Conservation (phyloP, 139 green algal species). For the Tetradesmus obliquus region DNA sequence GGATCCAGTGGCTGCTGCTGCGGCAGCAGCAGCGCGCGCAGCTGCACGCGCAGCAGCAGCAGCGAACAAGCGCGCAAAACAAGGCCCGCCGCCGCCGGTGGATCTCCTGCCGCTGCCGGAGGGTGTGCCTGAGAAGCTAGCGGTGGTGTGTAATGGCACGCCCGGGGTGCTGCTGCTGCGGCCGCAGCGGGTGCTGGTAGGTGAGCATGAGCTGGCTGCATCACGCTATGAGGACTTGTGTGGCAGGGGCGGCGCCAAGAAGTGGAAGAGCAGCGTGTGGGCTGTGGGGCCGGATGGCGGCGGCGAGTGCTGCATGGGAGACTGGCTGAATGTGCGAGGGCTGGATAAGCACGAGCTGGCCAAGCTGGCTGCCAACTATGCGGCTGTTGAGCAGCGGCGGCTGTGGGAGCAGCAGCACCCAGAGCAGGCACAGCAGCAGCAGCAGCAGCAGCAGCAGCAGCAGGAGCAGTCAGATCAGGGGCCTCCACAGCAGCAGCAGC, state of each 20-base stretch:
- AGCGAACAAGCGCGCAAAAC: background rate
- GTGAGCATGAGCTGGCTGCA: background rate
- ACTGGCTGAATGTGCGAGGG: background rate
- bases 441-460: background rate
- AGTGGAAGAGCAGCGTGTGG: background rate
- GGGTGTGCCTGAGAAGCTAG: background rate
- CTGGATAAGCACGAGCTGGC: background rate
- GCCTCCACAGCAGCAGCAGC: background rate
- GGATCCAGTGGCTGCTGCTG: background rate
- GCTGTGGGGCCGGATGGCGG: background rate
- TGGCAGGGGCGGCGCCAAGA: background rate
- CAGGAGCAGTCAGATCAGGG: background rate
- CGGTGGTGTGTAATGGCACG: background rate
- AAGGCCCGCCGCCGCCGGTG: background rate
- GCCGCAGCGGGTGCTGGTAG: background rate
- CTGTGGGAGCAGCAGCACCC: background rate
- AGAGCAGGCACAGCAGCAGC: background rate
- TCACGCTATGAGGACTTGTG: background rate
- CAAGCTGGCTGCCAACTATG: background rate
- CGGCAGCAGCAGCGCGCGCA: constrained; percentile 2
- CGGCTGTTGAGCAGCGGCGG: background rate
- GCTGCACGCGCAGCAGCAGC: background rate
- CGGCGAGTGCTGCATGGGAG: background rate
- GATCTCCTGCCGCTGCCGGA: background rate
- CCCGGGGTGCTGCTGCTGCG: background rate